Conservation (phyloP, 106 monocot genomes). For the Triglochin maritima region DNA sequence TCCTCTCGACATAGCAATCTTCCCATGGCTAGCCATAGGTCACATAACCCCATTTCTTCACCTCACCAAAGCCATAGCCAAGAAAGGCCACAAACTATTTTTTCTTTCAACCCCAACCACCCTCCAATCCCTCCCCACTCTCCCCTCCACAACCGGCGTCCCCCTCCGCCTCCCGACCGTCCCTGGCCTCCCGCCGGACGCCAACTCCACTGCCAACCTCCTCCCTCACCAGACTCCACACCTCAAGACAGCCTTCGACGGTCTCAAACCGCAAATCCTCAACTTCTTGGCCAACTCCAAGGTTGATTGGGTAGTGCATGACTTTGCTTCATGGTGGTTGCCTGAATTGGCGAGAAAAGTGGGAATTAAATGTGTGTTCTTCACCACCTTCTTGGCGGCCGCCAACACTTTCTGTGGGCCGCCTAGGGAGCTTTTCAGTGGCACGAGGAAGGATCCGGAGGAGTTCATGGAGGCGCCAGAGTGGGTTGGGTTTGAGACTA, state of each 20-base stretch:
- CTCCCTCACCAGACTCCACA: slow-evolving; percentile 20
- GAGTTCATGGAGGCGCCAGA: slow-evolving; percentile 14
- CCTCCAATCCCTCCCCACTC: slow-evolving; percentile 26
- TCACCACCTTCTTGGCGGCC: slow-evolving; percentile 14
- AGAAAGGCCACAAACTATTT: slow-evolving; percentile 17
- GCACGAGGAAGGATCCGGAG: not conserved
- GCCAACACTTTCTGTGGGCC: slow-evolving; percentile 6
- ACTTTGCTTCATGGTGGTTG: slow-evolving; percentile 37
- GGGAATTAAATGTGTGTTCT: slow-evolving; percentile 16
- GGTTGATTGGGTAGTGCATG: slow-evolving; percentile 44
- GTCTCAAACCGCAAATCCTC: slow-evolving; percentile 2
- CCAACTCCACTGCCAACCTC: slow-evolving; percentile 53
- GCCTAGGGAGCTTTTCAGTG: not conserved
- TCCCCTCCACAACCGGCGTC: slow-evolving; percentile 31
- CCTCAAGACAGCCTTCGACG: slow-evolving; percentile 41
- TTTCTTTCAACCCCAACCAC: slow-evolving; percentile 59
- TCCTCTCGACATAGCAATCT: slow-evolving; percentile 11
- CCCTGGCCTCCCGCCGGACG: slow-evolving; percentile 24
- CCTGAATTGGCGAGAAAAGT: slow-evolving; percentile 4
- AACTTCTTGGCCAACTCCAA: slow-evolving; percentile 6
- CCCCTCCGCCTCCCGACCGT: slow-evolving; percentile 27
- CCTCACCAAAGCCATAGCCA: slow-evolving; percentile 12
- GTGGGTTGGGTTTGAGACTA: slow-evolving; percentile 24
- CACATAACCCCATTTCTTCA: slow-evolving; percentile 19
- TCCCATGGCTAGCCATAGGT: slow-evolving; percentile 24